Conservation (phyloP, 306 rosid species). For the Cyamopsis tetragonoloba region DNA sequence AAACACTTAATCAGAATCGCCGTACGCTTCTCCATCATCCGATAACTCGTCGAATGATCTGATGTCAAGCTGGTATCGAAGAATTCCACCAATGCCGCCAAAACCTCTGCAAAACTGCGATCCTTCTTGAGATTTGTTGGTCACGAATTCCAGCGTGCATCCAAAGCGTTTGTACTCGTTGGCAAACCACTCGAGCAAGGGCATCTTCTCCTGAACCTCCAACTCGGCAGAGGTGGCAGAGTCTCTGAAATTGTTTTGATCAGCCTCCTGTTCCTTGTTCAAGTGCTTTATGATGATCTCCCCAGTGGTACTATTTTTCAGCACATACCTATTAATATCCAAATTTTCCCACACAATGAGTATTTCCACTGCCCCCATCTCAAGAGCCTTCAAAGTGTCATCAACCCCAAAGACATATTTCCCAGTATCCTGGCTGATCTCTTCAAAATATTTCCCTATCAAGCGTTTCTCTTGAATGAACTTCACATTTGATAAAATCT, state of each 20-base stretch:
- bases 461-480: no score
- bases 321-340: conserved; percentile 56
- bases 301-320: conserved; percentile 44
- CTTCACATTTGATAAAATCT: no score
- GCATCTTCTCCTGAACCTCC: conserved; percentile 64
- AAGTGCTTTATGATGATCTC: conserved; percentile 55
- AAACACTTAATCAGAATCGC: no score
- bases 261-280: conserved; percentile 61
- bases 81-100: no score
- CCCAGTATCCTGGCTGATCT: conserved; percentile 77
- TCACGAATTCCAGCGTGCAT: no score
- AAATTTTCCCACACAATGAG: conserved; percentile 74
- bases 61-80: no score
- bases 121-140: no score
- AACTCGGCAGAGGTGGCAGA: conserved; percentile 31
- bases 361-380: no score
- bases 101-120: no score
- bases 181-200: conserved; percentile 73
- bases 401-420: conserved; percentile 73
- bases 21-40: no score
- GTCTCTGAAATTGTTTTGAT: conserved; percentile 54
- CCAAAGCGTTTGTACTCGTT: no score
- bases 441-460: conserved; percentile 72
- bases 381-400: conserved; percentile 66
- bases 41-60: no score